phyloP scores from a whole-genome alignment of 257 asterid species.

The Nicotiana benthamiana region DNA sequence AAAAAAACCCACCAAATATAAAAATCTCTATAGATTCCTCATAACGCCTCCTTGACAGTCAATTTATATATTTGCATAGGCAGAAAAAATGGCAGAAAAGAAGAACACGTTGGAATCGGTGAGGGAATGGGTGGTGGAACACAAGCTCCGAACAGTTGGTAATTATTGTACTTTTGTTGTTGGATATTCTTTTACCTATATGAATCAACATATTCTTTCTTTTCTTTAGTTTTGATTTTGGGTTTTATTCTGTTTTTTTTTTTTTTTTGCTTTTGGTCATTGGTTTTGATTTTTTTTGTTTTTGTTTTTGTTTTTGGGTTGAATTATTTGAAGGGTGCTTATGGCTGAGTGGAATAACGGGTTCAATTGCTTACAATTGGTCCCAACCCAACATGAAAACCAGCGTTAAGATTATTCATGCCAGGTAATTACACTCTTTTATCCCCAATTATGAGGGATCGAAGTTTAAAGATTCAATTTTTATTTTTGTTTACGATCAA shows the following conservation, averaged over 20 bases:
- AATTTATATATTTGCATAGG: background rate
- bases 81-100: conserved; percentile 38
- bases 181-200: background rate
- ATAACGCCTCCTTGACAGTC: background rate
- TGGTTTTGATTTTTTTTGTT: background rate
- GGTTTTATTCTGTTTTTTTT: background rate
- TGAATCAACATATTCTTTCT: background rate
- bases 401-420: conserved; percentile 86
- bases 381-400: conserved; percentile 88
- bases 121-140: conserved; percentile 75
- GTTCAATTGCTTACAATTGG: conserved; percentile 91
- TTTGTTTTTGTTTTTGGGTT: conserved; percentile 6
- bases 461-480: background rate
- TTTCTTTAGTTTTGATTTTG: background rate
- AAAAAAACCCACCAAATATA: background rate
- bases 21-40: background rate
- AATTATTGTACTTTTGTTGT: background rate
- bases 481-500: background rate
- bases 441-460: background rate
- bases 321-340: conserved; percentile 26
- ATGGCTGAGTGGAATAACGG: conserved; percentile 57
- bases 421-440: conserved; percentile 35
- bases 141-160: conserved; percentile 84
- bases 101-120: conserved; percentile 43
- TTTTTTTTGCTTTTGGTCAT: background rate